phyloP scores from a whole-genome alignment of 257 asterid genomes.

The Sherardia arvensis region DNA sequence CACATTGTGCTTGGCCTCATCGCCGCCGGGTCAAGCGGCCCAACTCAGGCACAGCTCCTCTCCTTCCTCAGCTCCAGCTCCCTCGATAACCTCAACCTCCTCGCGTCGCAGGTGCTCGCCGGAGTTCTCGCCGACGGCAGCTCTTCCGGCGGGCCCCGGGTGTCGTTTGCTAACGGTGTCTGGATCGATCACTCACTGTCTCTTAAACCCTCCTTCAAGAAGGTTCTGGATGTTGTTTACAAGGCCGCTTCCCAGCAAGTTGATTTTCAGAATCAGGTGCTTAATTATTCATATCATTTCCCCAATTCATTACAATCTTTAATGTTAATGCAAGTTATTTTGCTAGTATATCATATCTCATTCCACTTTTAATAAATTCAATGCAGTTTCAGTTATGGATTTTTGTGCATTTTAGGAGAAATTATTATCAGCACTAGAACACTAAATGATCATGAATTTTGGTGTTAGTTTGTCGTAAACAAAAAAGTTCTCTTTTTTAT shows the following conservation, averaged over 20 bases:
- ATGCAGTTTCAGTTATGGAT: no score
- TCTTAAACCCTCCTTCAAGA: constrained; percentile 22
- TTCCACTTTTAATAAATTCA: no score
- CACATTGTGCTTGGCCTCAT: constrained; percentile 28
- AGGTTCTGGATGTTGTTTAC: constrained; percentile 18
- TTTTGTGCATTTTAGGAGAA: no score
- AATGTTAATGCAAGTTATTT: no score
- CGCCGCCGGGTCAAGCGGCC: constrained; percentile 28
- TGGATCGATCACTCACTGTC: constrained; percentile 36
- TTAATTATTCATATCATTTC: no score
- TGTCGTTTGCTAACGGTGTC: constrained; percentile 27
- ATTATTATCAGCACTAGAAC: no score
- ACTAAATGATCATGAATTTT: no score
- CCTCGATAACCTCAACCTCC: constrained; percentile 18
- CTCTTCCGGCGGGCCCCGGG: constrained; percentile 27
- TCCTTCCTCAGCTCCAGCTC: constrained; percentile 26
- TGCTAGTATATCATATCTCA: no score
- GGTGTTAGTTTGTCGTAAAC: no score
- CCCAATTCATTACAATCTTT: neutral
- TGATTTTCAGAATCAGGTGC: constrained; percentile 29
- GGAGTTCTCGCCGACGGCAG: constrained; percentile 28
- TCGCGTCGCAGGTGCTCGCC: constrained; percentile 25
- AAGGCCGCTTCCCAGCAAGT: constrained; percentile 25
- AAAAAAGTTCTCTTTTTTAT: no score
- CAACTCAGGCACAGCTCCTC: constrained; percentile 24